Conservation (phyloP, 495 filamentous ascomycete genomes). For the Xylaria palmicola region DNA sequence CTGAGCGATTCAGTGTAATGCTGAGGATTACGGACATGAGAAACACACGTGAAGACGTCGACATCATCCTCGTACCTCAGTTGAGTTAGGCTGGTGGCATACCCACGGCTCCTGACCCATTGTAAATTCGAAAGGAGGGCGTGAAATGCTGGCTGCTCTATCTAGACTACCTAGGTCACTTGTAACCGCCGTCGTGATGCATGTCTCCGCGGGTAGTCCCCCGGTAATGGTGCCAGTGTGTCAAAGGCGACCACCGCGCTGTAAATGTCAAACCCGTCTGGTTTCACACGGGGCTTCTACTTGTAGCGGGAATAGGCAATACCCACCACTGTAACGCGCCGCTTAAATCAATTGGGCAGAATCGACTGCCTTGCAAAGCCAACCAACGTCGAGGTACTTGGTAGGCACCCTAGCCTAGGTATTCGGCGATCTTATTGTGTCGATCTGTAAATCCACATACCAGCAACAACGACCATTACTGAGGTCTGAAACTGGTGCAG, state of each 20-base stretch:
- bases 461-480: not conserved
- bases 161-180: no score
- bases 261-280: not conserved
- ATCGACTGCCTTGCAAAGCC: not conserved
- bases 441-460: slow-evolving; percentile 5
- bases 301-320: slow-evolving; percentile 4
- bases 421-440: not conserved
- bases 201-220: not conserved
- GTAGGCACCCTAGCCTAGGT: not conserved
- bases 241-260: not conserved
- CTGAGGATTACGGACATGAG: no score
- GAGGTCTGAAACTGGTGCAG: not conserved
- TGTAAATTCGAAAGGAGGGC: no score
- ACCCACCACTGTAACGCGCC: not conserved
- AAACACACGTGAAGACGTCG: no score
- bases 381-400: not conserved
- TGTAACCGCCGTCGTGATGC: no score
- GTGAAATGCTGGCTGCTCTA: no score
- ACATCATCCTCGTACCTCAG: no score
- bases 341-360: not conserved
- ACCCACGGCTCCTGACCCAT: no score
- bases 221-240: not conserved
- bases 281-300: not conserved
- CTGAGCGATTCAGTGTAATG: no score
- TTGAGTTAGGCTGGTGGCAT: no score